Conservation (phyloP, 2,329 filamentous ascomycete species). For the Plectosphaerella sp. region DNA sequence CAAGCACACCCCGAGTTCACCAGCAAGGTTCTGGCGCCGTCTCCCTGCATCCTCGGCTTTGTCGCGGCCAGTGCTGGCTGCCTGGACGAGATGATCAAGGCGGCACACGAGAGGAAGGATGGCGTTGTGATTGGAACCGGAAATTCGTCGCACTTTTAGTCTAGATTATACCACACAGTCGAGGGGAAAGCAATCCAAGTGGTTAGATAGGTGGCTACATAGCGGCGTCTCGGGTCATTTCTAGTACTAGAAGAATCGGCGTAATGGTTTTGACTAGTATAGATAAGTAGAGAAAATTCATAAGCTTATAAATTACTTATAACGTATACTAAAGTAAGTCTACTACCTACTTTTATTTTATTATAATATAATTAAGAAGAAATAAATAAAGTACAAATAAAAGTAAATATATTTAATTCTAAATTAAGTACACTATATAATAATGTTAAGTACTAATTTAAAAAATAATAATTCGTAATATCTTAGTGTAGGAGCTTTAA, state of each 20-base stretch:
- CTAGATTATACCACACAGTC: no score
- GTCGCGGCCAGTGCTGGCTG: slow-evolving; percentile 72
- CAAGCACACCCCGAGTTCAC: slow-evolving; percentile 90
- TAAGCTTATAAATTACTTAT: not conserved
- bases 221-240: not conserved
- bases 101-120: no score
- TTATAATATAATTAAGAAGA: not conserved
- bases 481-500: no score
- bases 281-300: not conserved
- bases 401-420: no score
- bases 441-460: not conserved
- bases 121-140: no score
- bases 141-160: no score
- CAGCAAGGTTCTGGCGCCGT: slow-evolving; percentile 68
- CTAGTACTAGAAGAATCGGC: not conserved
- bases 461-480: no score
- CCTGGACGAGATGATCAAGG: slow-evolving; percentile 40
- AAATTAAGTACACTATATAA: not conserved
- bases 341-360: no score
- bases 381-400: no score
- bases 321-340: no score
- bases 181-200: no score
- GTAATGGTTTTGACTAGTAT: not conserved
- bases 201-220: not conserved
- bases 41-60: slow-evolving; percentile 76